Evolutionary conservation across 176 grass and related monocot species (phyloP).

Genomic region (Miscanthus lutarioriparius): DNA sequence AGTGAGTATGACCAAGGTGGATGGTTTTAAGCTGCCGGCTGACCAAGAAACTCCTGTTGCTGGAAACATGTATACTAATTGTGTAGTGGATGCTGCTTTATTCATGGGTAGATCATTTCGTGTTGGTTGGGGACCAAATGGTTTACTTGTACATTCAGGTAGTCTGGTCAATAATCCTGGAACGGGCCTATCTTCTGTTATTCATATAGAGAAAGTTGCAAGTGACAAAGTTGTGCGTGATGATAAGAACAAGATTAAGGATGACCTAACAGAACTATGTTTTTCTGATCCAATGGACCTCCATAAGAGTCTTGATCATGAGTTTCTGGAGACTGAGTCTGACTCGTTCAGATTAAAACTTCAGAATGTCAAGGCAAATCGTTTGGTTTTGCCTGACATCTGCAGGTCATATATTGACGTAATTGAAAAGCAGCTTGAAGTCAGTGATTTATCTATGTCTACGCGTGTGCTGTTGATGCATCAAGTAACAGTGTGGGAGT

Average conservation of each 20-base stretch:
- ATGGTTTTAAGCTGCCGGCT: constrained; percentile 77
- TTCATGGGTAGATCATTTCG: constrained; percentile 97
- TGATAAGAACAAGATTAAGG: constrained; percentile 58
- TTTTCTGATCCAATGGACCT: constrained; percentile 69
- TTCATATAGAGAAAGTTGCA: constrained; percentile 81
- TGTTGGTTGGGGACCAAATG: constrained; percentile 94
- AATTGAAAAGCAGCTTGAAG: constrained; percentile 78
- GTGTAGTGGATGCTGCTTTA: constrained; percentile 77
- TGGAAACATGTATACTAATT: constrained; percentile 62
- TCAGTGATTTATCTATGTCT: constrained; percentile 61
- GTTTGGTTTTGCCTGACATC: constrained; percentile 71
- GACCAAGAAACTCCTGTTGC: constrained; percentile 75
- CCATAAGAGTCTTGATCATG: constrained; percentile 68
- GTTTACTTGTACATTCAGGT: constrained; percentile 85
- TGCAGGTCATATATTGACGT: constrained; percentile 76
- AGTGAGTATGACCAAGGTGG: constrained; percentile 69
- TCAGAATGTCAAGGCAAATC: constrained; percentile 66
- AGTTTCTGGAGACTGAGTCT: constrained; percentile 46
- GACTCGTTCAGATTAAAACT: constrained; percentile 68
- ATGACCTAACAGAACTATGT: constrained; percentile 67
- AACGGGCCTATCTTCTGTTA: constrained; percentile 68
- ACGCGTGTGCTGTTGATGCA: constrained; percentile 76
- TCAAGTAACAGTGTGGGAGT: constrained; percentile 81
- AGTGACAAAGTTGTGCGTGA: constrained; percentile 63
- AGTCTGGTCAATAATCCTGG: constrained; percentile 57